Conservation (phyloP, 2,329 filamentous ascomycete species). For the Pezicula carpinea region DNA sequence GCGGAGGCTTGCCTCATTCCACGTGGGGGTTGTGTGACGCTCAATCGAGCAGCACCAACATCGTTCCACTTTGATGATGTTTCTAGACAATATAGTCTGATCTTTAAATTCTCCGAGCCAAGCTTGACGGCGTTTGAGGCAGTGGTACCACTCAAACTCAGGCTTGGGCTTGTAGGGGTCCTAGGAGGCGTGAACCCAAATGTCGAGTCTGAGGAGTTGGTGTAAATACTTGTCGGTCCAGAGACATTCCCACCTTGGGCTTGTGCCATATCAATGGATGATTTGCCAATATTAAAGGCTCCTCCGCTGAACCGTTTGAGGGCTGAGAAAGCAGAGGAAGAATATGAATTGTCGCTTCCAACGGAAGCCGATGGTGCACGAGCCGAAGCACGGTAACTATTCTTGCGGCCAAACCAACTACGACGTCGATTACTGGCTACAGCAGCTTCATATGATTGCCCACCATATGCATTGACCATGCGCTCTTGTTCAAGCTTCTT, state of each 20-base stretch:
- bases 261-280: slow-evolving; percentile 56
- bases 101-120: slow-evolving; percentile 75
- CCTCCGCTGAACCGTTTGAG: slow-evolving; percentile 71
- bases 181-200: slow-evolving; percentile 28
- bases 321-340: slow-evolving; percentile 68
- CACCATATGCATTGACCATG: slow-evolving; percentile 66
- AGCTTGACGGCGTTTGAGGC: slow-evolving; percentile 48
- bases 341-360: slow-evolving; percentile 70
- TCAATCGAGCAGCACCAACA: slow-evolving; percentile 77
- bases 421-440: slow-evolving; percentile 39
- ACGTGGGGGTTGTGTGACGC: slow-evolving; percentile 71
- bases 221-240: slow-evolving; percentile 53
- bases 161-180: slow-evolving; percentile 20
- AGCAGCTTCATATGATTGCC: slow-evolving; percentile 38
- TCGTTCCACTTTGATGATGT: slow-evolving; percentile 82
- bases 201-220: slow-evolving; percentile 41
- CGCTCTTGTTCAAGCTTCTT: slow-evolving; percentile 62
- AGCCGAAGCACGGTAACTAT: slow-evolving; percentile 59
- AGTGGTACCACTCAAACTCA: slow-evolving; percentile 19
- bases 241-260: slow-evolving; percentile 2
- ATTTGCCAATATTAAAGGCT: slow-evolving; percentile 79
- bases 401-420: slow-evolving; percentile 57
- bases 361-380: slow-evolving; percentile 60
- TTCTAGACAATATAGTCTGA: slow-evolving; percentile 79
- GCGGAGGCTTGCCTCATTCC: slow-evolving; percentile 54